These are phyloP conservation scores for Carex scoparia DNA, from an alignment of 176 grass and related monocot species.

Conservation along the genomic window DNA sequence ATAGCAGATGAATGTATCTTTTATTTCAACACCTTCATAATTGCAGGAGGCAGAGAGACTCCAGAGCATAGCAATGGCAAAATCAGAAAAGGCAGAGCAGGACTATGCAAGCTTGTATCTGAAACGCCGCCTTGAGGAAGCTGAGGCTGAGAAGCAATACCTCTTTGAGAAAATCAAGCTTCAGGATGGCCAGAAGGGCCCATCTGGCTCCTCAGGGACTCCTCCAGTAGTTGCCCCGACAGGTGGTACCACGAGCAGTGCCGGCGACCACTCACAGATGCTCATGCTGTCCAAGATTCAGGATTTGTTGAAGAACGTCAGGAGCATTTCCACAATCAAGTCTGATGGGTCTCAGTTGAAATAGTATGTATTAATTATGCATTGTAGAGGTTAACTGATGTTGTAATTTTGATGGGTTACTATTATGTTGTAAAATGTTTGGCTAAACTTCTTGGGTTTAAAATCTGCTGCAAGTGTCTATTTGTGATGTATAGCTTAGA, in stretches of 20 bases:
- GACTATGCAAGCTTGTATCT: constrained; percentile 79
- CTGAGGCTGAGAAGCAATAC: constrained; percentile 81
- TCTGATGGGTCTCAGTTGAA: constrained; percentile 47
- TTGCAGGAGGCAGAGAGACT: constrained; percentile 69
- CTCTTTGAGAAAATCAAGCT: constrained; percentile 82
- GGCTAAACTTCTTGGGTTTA: not conserved
- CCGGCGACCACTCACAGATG: constrained; percentile 36
- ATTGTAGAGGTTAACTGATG: constrained; percentile 21
- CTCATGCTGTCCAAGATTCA: constrained; percentile 82
- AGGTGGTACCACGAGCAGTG: constrained; percentile 12
- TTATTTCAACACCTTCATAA: not conserved
- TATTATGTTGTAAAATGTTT: constrained; percentile 4
- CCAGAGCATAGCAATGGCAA: constrained; percentile 52
- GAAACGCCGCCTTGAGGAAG: constrained; percentile 74
- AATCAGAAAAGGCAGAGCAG: constrained; percentile 65
- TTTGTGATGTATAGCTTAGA: constrained; percentile 33
- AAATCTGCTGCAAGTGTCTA: not conserved
- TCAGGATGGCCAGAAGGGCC: constrained; percentile 48
- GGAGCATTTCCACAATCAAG: constrained; percentile 31
- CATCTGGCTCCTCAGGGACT: not conserved
- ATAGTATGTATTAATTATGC: not conserved
- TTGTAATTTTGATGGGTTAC: constrained; percentile 20
- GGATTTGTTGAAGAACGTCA: constrained; percentile 78
- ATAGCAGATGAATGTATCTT: not conserved
- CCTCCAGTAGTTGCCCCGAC: not conserved